Percentiles rank a stretch among this genome's conserved stretches.
These are phyloP conservation scores for Pseudotulostoma volvatum DNA, from an alignment of 495 filamentous ascomycete species.

Conservation along the genomic window DNA sequence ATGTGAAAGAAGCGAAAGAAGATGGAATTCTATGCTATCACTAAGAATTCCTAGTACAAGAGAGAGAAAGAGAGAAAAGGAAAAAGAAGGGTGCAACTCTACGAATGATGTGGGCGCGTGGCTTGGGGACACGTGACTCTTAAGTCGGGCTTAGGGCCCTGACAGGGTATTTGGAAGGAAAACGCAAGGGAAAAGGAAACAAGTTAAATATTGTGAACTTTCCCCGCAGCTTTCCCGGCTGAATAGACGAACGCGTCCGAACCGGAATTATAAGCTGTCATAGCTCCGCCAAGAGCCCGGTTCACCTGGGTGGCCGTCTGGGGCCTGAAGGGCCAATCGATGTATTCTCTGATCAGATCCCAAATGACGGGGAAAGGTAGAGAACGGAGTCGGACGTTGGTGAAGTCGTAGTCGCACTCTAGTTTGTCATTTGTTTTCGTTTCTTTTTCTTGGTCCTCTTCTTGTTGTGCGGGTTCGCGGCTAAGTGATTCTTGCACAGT, in stretches of 20 bases:
- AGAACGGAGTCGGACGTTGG: slow-evolving; percentile 11
- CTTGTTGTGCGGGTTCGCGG: background rate
- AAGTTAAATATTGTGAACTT: background rate
- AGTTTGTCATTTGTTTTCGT: slow-evolving; percentile 15
- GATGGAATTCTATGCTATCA: no score
- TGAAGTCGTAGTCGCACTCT: slow-evolving; percentile 24
- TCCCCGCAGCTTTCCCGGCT: background rate
- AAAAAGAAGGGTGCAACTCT: no score
- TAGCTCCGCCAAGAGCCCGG: slow-evolving; percentile 19
- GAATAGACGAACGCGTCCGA: background rate
- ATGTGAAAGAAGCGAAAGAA: no score
- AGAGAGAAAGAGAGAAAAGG: no score
- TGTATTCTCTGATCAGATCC: slow-evolving; percentile 21
- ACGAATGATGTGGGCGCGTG: no score
- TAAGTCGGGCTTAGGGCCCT: no score
- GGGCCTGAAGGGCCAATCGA: slow-evolving; percentile 7
- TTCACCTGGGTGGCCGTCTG: slow-evolving; percentile 10
- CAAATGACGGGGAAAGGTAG: slow-evolving; percentile 12
- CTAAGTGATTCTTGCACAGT: background rate
- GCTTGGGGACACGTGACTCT: no score
- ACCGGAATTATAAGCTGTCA: slow-evolving; percentile 11
- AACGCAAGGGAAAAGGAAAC: no score
- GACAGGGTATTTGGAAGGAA: background rate
- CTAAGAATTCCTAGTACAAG: no score
- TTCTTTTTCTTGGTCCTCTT: slow-evolving; percentile 4